These are phyloP conservation scores for Capronia coronata DNA, from an alignment of 2,329 filamentous ascomycete species.

Conservation along the genomic window DNA sequence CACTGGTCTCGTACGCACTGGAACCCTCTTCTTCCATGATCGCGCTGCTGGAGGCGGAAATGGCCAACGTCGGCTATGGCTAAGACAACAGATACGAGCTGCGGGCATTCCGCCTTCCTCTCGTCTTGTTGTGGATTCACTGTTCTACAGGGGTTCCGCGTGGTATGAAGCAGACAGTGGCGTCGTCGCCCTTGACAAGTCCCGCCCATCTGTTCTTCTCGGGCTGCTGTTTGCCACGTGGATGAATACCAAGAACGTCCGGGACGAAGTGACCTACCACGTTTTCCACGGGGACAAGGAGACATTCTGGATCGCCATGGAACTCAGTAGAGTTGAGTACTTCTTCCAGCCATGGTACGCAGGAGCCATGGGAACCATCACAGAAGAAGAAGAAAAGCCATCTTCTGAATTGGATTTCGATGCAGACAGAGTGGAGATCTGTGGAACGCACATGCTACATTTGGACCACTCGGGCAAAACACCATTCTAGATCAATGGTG, in stretches of 20 bases:
- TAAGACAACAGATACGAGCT: constrained; percentile 29
- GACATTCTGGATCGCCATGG: constrained; percentile 43
- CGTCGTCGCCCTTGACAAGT: constrained; percentile 40
- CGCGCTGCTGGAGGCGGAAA: constrained; percentile 8
- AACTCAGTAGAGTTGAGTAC: constrained; percentile 37
- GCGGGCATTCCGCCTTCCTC: constrained; percentile 31
- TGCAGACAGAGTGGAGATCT: not conserved
- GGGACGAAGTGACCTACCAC: constrained; percentile 39
- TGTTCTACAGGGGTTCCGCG: constrained; percentile 38
- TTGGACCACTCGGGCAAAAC: constrained; percentile 4
- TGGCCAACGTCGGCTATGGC: constrained; percentile 16
- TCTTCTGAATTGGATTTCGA: not conserved
- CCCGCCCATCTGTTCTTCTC: constrained; percentile 34
- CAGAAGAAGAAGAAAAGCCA: not conserved
- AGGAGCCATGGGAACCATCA: constrained; percentile 9
- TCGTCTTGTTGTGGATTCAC: constrained; percentile 32
- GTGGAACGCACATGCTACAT: constrained; percentile 7
- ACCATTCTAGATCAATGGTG: constrained; percentile 15
- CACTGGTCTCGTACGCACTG: constrained; percentile 13
- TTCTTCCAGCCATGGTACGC: constrained; percentile 33
- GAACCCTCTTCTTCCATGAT: constrained; percentile 25
- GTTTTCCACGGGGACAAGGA: constrained; percentile 45
- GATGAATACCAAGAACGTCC: constrained; percentile 41
- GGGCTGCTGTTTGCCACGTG: constrained; percentile 41
- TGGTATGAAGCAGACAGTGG: constrained; percentile 42